phyloP scores from a whole-genome alignment of 768 basidiomycete genomes.

The Obba rivulosa region DNA sequence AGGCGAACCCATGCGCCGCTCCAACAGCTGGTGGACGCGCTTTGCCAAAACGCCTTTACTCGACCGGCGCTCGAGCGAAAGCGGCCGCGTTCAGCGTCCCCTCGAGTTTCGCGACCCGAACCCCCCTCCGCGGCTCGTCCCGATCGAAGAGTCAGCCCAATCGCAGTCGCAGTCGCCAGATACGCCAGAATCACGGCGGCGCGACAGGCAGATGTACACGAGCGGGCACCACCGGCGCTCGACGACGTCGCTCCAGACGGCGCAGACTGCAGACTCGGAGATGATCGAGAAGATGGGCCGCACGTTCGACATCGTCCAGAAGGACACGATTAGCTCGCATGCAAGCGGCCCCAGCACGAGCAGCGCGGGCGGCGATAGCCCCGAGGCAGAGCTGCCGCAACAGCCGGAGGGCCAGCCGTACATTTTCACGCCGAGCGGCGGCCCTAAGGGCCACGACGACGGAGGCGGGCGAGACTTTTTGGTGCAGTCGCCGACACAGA shows the following conservation, averaged over 20 bases:
- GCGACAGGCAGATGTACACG: constrained; percentile 18
- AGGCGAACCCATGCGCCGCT: constrained; percentile 50
- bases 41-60: constrained; percentile 63
- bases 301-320: constrained; percentile 67
- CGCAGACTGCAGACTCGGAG: constrained; percentile 62
- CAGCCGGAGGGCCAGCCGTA: constrained; percentile 4
- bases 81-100: constrained; percentile 14
- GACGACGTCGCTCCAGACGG: constrained; percentile 47
- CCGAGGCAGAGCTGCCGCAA: background rate
- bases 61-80: constrained; percentile 47
- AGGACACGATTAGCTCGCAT: constrained; percentile 20
- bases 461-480: background rate
- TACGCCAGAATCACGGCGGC: constrained; percentile 6
- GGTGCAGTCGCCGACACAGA: constrained; percentile 11
- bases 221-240: constrained; percentile 27
- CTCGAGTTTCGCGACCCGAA: constrained; percentile 75
- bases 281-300: constrained; percentile 61
- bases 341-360: constrained; percentile 9
- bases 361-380: constrained; percentile 5
- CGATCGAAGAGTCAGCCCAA: constrained; percentile 50
- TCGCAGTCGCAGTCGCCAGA: constrained; percentile 20
- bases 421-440: constrained; percentile 4
- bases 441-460: background rate
- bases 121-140: constrained; percentile 54
- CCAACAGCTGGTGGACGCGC: constrained; percentile 75